A percentile compares a stretch with the other conserved stretches of the same genome.
Evolutionary conservation across 371 early-diverging fungal genomes (phyloP).

Genomic region (Rhizomucor miehei): DNA sequence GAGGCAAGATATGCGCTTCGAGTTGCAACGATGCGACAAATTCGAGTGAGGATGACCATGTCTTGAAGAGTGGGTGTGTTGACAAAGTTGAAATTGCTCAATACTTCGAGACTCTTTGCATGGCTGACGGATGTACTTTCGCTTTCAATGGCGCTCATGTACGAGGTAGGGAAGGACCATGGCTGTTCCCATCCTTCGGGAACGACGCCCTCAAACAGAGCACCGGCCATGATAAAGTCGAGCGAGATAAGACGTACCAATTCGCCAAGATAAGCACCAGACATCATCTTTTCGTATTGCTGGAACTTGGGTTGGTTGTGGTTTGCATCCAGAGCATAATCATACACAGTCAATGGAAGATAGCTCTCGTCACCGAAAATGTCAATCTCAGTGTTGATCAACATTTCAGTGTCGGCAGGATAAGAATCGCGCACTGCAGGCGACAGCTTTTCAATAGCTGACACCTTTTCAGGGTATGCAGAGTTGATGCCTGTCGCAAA

Average conservation of each 20-base stretch:
- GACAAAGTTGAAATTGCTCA: slow-evolving; percentile 11
- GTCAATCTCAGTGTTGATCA: slow-evolving; percentile 83
- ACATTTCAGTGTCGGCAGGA: slow-evolving; percentile 66
- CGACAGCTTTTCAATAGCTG: slow-evolving; percentile 21
- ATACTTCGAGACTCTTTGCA: slow-evolving; percentile 15
- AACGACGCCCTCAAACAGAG: slow-evolving; percentile 63
- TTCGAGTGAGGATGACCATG: slow-evolving; percentile 29
- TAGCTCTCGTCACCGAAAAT: slow-evolving; percentile 70
- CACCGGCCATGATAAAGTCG: slow-evolving; percentile 67
- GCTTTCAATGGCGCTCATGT: slow-evolving; percentile 56
- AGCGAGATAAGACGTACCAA: slow-evolving; percentile 69
- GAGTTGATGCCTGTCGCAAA: slow-evolving; percentile 94
- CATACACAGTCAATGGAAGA: slow-evolving; percentile 79
- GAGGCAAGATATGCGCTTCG: slow-evolving; percentile 32
- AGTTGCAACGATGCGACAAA: slow-evolving; percentile 25
- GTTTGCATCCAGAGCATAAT: slow-evolving; percentile 68
- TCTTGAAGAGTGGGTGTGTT: slow-evolving; percentile 31
- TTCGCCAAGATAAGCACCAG: slow-evolving; percentile 91
- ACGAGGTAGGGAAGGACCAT: slow-evolving; percentile 72
- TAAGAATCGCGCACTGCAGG: slow-evolving; percentile 17
- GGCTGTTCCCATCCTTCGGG: slow-evolving; percentile 55
- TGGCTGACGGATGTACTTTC: background rate
- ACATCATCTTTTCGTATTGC: slow-evolving; percentile 87
- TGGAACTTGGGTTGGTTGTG: slow-evolving; percentile 72
- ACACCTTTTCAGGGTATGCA: slow-evolving; percentile 78